These are phyloP conservation scores for Yamadazyma sp. DNA, from an alignment of 1,139 yeast species.

Conservation along the genomic window DNA sequence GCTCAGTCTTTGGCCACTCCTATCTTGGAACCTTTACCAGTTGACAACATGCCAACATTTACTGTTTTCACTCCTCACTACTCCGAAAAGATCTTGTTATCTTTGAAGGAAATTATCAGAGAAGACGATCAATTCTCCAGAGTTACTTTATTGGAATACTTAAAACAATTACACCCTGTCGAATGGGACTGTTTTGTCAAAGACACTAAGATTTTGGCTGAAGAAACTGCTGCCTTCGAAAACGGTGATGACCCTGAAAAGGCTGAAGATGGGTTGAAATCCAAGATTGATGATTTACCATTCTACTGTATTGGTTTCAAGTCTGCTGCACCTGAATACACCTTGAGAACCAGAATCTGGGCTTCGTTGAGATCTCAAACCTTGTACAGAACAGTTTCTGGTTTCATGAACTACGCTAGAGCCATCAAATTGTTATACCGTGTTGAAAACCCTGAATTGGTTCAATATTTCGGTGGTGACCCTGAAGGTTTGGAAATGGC, in stretches of 20 bases:
- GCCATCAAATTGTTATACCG: constrained; percentile 96
- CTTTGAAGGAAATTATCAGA: constrained; percentile 95
- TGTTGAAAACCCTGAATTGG: constrained; percentile 98
- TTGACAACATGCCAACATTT: constrained; percentile 98
- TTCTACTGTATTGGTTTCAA: constrained; percentile 99
- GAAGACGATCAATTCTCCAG: constrained; percentile 98
- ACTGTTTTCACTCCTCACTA: constrained; percentile 98
- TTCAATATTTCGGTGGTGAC: constrained; percentile 97
- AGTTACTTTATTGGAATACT: constrained; percentile 91
- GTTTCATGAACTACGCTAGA: constrained; percentile 98
- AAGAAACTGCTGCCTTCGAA: constrained; percentile 89
- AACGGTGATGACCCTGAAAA: constrained; percentile 66
- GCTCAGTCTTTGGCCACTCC: constrained; percentile 99
- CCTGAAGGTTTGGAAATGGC: constrained; percentile 95
- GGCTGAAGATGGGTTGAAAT: constrained; percentile 70
- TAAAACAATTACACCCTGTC: constrained; percentile 96
- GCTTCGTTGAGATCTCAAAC: constrained; percentile 98
- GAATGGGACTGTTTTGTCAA: constrained; percentile 99
- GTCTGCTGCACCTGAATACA: constrained; percentile 98
- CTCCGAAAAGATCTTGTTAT: constrained; percentile 91
- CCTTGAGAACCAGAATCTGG: constrained; percentile 98
- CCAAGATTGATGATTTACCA: constrained; percentile 94
- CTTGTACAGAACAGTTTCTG: constrained; percentile 96
- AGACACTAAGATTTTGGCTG: constrained; percentile 97
- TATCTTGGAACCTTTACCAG: constrained; percentile 97